phyloP scores from a whole-genome alignment of 176 grass and related monocot genomes.

The Paspalum vaginatum region DNA sequence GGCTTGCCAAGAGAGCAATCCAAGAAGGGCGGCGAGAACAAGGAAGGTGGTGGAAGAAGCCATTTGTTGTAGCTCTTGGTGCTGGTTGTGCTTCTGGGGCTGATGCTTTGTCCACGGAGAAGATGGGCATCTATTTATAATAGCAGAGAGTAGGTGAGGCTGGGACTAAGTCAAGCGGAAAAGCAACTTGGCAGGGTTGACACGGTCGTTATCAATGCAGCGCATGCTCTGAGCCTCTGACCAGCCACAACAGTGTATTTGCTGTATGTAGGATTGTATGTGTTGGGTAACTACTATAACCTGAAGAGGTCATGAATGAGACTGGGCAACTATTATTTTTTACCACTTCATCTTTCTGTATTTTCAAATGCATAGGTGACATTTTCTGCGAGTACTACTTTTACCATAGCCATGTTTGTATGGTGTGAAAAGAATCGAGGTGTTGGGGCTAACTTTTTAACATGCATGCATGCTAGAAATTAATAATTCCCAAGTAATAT shows the following conservation, averaged over 20 bases:
- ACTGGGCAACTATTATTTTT: background rate
- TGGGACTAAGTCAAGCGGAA: background rate
- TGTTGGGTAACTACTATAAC: background rate
- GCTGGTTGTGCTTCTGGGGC: background rate
- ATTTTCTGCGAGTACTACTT: background rate
- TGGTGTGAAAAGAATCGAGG: background rate
- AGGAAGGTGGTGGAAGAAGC: background rate
- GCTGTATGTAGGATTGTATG: no score
- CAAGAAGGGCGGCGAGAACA: background rate
- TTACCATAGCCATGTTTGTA: background rate
- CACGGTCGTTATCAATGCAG: background rate
- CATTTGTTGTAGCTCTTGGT: slow-evolving; percentile 2
- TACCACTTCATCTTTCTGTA: background rate
- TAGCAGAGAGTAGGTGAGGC: background rate
- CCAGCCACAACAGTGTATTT: background rate
- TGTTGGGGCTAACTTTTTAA: no score
- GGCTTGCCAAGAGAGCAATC: background rate
- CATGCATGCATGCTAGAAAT: no score
- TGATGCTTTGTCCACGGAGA: background rate
- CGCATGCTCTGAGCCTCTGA: background rate
- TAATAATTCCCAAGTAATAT: no score
- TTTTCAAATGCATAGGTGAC: background rate
- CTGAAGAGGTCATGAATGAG: background rate
- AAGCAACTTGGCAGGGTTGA: background rate
- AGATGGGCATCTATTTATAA: background rate